phyloP scores from a whole-genome alignment of 306 rosid genomes.

The Lotus japonicus region DNA sequence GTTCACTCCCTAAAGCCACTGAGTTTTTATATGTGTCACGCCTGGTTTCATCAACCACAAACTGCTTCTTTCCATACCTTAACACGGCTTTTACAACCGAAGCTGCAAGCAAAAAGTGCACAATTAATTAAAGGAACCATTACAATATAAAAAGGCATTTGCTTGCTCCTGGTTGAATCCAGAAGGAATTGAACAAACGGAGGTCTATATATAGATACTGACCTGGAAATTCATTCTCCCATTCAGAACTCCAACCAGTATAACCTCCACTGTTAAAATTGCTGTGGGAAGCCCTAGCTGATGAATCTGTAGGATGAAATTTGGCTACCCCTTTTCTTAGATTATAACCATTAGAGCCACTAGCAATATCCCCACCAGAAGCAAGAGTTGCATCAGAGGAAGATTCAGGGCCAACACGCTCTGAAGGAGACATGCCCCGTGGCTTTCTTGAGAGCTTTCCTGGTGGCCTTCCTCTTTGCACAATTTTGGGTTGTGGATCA shows the following conservation, averaged over 20 bases:
- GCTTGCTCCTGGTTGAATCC: background rate
- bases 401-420: slow-evolving; percentile 45
- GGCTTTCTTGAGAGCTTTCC: slow-evolving; percentile 60
- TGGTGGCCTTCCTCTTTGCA: slow-evolving; percentile 87
- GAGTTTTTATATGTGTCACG: slow-evolving; percentile 62
- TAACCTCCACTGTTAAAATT: slow-evolving; percentile 46
- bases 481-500: slow-evolving; percentile 62
- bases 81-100: slow-evolving; percentile 73
- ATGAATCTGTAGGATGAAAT: slow-evolving; percentile 42
- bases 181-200: slow-evolving; percentile 5
- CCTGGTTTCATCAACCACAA: slow-evolving; percentile 70
- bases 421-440: slow-evolving; percentile 38
- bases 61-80: slow-evolving; percentile 75
- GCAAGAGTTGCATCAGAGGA: slow-evolving; percentile 58
- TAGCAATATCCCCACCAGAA: slow-evolving; percentile 56
- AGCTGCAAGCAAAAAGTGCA: slow-evolving; percentile 47
- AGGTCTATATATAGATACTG: background rate
- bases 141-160: background rate
- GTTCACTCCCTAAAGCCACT: slow-evolving; percentile 31
- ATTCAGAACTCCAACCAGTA: slow-evolving; percentile 54
- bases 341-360: slow-evolving; percentile 57
- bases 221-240: slow-evolving; percentile 97
- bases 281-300: slow-evolving; percentile 31
- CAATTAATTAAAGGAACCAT: background rate
- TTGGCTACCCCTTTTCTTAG: slow-evolving; percentile 53